phyloP scores from a whole-genome alignment of 1,284 basidiomycete species.

The Stygiomarasmius scandens region DNA sequence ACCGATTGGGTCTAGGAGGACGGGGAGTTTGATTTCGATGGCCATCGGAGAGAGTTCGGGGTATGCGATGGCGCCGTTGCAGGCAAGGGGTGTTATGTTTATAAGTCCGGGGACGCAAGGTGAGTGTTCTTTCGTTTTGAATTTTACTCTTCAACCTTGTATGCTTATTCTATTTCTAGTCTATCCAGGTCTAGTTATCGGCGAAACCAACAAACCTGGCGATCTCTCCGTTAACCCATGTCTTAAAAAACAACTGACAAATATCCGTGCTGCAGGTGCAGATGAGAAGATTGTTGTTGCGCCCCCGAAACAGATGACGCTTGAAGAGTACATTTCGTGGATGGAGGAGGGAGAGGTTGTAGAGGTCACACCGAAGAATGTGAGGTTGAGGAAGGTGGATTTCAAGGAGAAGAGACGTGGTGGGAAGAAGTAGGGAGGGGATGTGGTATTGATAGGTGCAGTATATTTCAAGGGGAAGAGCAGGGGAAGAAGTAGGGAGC shows the following conservation, averaged over 20 bases:
- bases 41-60: slow-evolving; percentile 42
- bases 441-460: too few relatives aligned
- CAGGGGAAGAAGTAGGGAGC: too few relatives aligned
- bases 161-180: slow-evolving; percentile 26
- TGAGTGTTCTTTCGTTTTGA: slow-evolving; percentile 25
- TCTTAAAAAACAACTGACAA: slow-evolving; percentile 49
- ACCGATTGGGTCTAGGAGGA: slow-evolving; percentile 45
- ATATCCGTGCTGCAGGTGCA: slow-evolving; percentile 46
- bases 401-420: background rate
- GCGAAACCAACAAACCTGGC: slow-evolving; percentile 46
- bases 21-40: slow-evolving; percentile 49
- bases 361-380: slow-evolving; percentile 43
- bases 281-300: slow-evolving; percentile 50
- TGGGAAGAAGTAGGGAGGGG: background rate
- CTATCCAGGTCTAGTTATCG: slow-evolving; percentile 52
- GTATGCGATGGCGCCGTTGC: slow-evolving; percentile 48
- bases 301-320: slow-evolving; percentile 40
- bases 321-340: slow-evolving; percentile 48
- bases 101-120: slow-evolving; percentile 43
- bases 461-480: too few relatives aligned
- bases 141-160: background rate
- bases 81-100: slow-evolving; percentile 48
- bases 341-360: slow-evolving; percentile 51
- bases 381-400: slow-evolving; percentile 42
- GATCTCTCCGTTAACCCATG: slow-evolving; percentile 48